Evolutionary conservation across 2,329 filamentous ascomycete species (phyloP), one percentile per base, ranked within the genome.

Genomic region (Diplodia corticola): DNA sequence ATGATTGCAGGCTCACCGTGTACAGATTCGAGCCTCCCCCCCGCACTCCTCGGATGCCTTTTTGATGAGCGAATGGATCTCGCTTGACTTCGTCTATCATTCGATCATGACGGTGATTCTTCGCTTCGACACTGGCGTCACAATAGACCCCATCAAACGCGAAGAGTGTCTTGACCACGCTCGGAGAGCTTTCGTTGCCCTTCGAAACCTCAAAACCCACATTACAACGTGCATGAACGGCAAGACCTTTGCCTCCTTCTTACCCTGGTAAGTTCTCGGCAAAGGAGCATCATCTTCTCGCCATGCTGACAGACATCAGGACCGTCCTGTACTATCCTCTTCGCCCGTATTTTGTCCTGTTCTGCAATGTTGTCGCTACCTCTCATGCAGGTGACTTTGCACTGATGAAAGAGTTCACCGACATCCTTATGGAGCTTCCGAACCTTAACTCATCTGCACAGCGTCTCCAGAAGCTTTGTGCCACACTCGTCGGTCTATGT

Each of bases 321-420:
- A 75, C 72, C 1, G 72, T 76, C 53, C 72, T 76, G 12, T 76
- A 74, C 10, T 75, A 75, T 48, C 73, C 75, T 5, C 68, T 77
- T 2, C 73, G 71, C 35, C 74, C 75, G 1, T 77, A 76, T 69
- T 77, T 75, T 63, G 74, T 76, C 15, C 70, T 77, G 28, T 77
- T 77, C 63, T 77, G 75, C 69, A 76, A 77, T 49, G 74, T 77
- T 1, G 74, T 76, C n/a, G 74, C 74, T 15, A 76, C 75, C 1
- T 76, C 73, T 13, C 71, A 76, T 51, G 67, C 64, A 5, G 64
- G 51, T 28, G 74, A 77, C 51, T 77, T 74, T 20, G 70, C 74
- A 40, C 70, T 76, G 5, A 70, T 77, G 4, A 68, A 75, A 20
- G 71, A 73, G 15, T 73, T 75, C 15, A 72, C 72, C 24, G 70